Base-by-base conservation (phyloP, 257 asterid genomes). In the Nicotiana sylvestris region DNA sequence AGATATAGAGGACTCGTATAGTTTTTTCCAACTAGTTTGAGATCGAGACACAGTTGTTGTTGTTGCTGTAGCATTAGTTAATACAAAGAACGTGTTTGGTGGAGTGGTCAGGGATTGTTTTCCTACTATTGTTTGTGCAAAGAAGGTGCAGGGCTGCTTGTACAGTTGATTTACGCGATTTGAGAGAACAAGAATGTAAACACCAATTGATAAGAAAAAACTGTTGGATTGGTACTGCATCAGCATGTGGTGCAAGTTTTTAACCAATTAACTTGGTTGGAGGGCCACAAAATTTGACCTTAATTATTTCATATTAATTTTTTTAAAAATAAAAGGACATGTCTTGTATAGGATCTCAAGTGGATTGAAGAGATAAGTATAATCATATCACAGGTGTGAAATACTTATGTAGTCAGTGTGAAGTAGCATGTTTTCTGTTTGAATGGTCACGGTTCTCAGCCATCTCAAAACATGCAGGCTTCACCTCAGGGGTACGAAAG, bases 401-500 rank as follows among this genome's bases (percentile, higher is more conserved):
- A 39, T 61, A 61, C 7, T 39, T 5, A 2, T 62, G 27, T 39
- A 4, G 10, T 8, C 56, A 25, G 25, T 61, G 43, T 39, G 76
- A 16, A 78, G 82, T 60, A 37, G 39, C 9, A 37, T 62, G 69
- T 55, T 62, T 62, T 16, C 64, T 76, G 62, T 51, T 51, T 29
- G 27, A 76, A 76, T 6, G 11, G 60, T 27, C 8, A 51, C 18
- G 15, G 17, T 76, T 51, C 64, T 83, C 3, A 67, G 25, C 4
- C 11, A 1, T 76, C 29, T 58, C 27, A 21, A 53, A 29, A 67
- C n/a, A 76, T 82, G 80, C 76, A 85, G 86, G 77, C 77, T 25
- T 64, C 46, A 10, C 25, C 77, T 56, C 86, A 85, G 80, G 85
- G 27, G 15, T 57, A 58, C 66, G 61, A 66, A 27, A 83, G 80